Evolutionary conservation across 306 rosid genomes (phyloP), one percentile per base, ranked within the genome.

Genomic region (Prinsepia uniflora): DNA sequence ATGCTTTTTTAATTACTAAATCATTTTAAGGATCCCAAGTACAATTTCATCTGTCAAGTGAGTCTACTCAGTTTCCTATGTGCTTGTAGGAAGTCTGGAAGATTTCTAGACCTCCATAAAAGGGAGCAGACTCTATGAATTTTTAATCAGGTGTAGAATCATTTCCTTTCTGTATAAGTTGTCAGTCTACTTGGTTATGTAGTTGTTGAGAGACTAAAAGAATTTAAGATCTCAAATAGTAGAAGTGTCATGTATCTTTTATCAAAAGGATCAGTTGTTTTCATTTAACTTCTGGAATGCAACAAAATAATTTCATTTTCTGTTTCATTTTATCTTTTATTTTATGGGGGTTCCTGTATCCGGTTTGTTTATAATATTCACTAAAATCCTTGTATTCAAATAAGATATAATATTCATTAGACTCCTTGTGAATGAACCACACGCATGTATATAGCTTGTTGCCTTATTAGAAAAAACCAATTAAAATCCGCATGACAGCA

Each of bases 61-160:
- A 10, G n/a, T 18, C 36, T 19, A 36, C 61, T 50, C 10, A 36
- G 18, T 6, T 67, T 68, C 4, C 48, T n/a, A n/a, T 52, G 30
- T 4, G 52, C 5, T 3, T 68, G 7, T 13, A 66, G 63, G 63
- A 41, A 40, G 63, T 13, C 15, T 54, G 39, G 59, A 41, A 13
- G 73, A 69, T 40, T 69, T 13, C 6, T 41, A 42, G 20, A 69
- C 53, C 53, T 54, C 64, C 13, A 54, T 69, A 20, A 13, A 49
- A 54, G 6, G 46, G 73, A 8, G 39, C 40, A 39, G 39, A 53
- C 40, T 12, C 46, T 49, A 49, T 52, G 49, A 50, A 53, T 40
- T 54, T 41, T 17, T 42, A 54, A 18, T 40, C 7, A 53, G 7
- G 62, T 19, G 1, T 42, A 13, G 13, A 54, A 55, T 8, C 1